Base-by-base conservation (phyloP, 345 rosid species). In the Camelina hispida region DNA sequence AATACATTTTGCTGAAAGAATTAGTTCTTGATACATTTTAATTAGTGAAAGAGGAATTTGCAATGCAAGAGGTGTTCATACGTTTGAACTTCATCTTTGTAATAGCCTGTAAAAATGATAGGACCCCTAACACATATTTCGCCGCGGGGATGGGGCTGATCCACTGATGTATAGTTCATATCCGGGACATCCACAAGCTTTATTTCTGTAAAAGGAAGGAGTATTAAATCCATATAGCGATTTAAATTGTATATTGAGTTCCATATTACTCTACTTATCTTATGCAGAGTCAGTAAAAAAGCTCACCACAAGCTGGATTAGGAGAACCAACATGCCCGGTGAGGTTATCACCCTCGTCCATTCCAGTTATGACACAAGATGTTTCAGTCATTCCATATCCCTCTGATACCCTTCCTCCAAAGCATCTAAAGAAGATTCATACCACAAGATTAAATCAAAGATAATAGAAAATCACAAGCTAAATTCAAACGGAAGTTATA, bases 121-220 rank as follows among this genome's bases (percentile, higher is more conserved):
- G 98, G 98, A 77, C 99, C 99, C 79, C 99, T 90, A 20, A 92
- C 88, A 81, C 99, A 95, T 82, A 95, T 95, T 82, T 95, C 98
- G 4, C 99, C 99, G 4, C 98, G 98, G 53, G 96, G 94, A 85
- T 87, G 72, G 4, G 99, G 99, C 52, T 81, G 76, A 85, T 95
- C 96, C 4, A 84, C 89, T 40, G 98, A 87, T 62, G 91, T 92
- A 78, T 95, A 95, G 81, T 88, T 89, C 99, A 92, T 95, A 74
- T 95, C 98, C 22, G 91, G 91, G 74, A 95, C 99, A 66, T 95
- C 97, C 80, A 86, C 94, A 67, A 95, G 98, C 87, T 95, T 95
- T 79, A 95, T 71, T 84, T 95, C 99, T 95, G 93, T 56, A 74
- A 79, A 43, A 53, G 35, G 28, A 68, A 69, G 20, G 60, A 54